Base-by-base conservation (phyloP, 208 protist species). In the Acanthamoeba divionensis region DNA sequence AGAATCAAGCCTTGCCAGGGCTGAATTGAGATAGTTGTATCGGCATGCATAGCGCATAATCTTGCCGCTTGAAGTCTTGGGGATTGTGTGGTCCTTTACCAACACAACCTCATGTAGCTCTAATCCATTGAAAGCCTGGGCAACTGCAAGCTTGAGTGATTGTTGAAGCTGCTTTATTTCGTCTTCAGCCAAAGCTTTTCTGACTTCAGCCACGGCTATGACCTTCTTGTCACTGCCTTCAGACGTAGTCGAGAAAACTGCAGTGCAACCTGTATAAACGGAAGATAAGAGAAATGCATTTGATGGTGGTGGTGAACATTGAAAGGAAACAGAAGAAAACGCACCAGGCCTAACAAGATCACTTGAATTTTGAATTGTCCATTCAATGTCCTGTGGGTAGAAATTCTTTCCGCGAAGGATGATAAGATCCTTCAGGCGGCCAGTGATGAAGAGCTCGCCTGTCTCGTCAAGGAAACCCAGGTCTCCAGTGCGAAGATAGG, bases 391-490 rank as follows among this genome's bases (percentile, higher is more conserved):
- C 21, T 54, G 66, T 45, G 66, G 66, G 66, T 75, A 75, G 31
- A 75, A 29, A 45, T 75, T 75, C 8, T 24, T 4, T n/a, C 66
- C 66, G 41, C 66, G 66, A 36, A 75, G 41, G 36, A 75, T 98
- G 88, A 98, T 97, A 36, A 98, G 92, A 73, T 97, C 96, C 89
- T 98, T 98, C 29, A 96, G 80, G 54, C 96, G 92, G 10, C 45
- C 80, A 52, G 45, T 55, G 24, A 89, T 29, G 57, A 73, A 89
- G 13, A 71, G 45, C 41, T 71, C 33, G 33, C 80, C 80, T 29
- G 44, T n/a, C 38, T 89, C 80, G 62, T 89, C 45, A 31, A 89
- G n/a, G 80, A 71, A 48, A n/a, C 80, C 62, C 18, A 89, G 36
- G 26, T 89, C 80, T 5, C 80, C 80, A 13, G 80, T 89, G 62